phyloP scores from a whole-genome alignment of 2,329 filamentous ascomycete genomes.

The Cladosporium sphaerospermum region DNA sequence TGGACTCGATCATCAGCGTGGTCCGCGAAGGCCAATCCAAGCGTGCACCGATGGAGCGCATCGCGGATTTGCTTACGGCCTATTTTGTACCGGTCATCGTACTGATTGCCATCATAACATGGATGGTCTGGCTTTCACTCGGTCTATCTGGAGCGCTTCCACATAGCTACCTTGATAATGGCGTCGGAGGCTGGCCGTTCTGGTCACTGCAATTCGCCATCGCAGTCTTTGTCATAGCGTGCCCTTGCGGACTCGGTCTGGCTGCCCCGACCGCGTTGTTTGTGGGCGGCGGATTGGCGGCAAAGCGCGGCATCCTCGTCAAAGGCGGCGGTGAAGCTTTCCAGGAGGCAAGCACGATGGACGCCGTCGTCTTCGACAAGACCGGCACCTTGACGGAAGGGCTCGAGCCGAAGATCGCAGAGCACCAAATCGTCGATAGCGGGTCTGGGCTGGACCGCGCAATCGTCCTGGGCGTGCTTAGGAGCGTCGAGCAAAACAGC shows the following conservation, averaged over 20 bases:
- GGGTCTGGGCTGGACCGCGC: conserved; percentile 37
- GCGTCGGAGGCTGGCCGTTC: conserved; percentile 59
- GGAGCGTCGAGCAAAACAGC: conserved; percentile 62
- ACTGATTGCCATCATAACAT: conserved; percentile 62
- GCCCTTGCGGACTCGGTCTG: conserved; percentile 75
- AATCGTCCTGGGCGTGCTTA: conserved; percentile 48
- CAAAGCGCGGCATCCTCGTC: conserved; percentile 71
- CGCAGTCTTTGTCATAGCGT: conserved; percentile 79
- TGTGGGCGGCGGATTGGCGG: conserved; percentile 73
- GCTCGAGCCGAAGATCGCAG: conserved; percentile 64
- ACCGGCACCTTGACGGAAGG: conserved; percentile 73
- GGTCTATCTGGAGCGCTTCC: conserved; percentile 56
- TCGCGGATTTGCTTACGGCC: conserved; percentile 65
- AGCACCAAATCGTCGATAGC: conserved; percentile 35
- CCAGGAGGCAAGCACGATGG: conserved; percentile 71
- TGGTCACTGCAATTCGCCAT: conserved; percentile 81
- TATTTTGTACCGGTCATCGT: conserved; percentile 73
- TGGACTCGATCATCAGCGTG: conserved; percentile 71
- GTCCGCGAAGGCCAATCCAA: conserved; percentile 73
- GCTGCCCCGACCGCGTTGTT: conserved; percentile 82
- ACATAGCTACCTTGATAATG: conserved; percentile 43
- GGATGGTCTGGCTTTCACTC: conserved; percentile 64
- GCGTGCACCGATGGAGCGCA: conserved; percentile 67
- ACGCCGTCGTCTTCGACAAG: conserved; percentile 70
- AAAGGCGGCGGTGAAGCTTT: conserved; percentile 82